Conservation (phyloP, 1,284 basidiomycete genomes). For the Puccinia triticina region DNA sequence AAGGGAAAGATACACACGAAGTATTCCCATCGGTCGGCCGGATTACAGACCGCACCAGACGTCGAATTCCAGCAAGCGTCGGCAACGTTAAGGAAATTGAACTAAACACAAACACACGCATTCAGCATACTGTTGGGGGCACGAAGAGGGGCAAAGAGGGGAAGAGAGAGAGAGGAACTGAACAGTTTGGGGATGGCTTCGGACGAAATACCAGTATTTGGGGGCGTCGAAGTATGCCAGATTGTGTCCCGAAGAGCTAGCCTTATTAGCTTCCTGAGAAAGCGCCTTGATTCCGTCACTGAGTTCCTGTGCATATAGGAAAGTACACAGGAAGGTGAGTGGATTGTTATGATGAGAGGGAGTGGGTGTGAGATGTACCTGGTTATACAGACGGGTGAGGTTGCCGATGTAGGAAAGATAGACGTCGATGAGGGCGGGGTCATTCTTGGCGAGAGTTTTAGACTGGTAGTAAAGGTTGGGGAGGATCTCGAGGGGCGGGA, state of each 20-base stretch:
- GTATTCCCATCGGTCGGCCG: slow-evolving; percentile 4
- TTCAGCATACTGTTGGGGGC: background rate
- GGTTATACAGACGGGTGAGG: slow-evolving; percentile 23
- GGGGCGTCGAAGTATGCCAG: slow-evolving; percentile 17
- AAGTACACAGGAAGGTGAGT: background rate
- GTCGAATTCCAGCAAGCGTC: slow-evolving; percentile 48
- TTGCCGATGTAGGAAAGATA: slow-evolving; percentile 30
- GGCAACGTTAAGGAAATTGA: slow-evolving; percentile 20
- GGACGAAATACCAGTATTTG: slow-evolving; percentile 24
- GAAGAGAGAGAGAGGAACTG: background rate
- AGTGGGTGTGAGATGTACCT: background rate
- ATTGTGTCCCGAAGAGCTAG: background rate
- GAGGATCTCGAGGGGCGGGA: slow-evolving; percentile 39
- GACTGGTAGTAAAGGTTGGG: slow-evolving; percentile 48
- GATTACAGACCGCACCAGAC: slow-evolving; percentile 23
- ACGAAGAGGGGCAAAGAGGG: background rate
- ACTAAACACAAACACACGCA: background rate
- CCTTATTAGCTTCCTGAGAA: background rate
- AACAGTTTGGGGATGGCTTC: slow-evolving; percentile 14
- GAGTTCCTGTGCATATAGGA: background rate
- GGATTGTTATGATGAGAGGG: background rate
- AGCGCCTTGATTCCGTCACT: background rate
- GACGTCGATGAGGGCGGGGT: background rate
- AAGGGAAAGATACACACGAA: background rate
- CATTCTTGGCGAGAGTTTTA: slow-evolving; percentile 8